Base-by-base conservation (phyloP, 805 yeast genomes). In the Lipomyces anomalus region DNA sequence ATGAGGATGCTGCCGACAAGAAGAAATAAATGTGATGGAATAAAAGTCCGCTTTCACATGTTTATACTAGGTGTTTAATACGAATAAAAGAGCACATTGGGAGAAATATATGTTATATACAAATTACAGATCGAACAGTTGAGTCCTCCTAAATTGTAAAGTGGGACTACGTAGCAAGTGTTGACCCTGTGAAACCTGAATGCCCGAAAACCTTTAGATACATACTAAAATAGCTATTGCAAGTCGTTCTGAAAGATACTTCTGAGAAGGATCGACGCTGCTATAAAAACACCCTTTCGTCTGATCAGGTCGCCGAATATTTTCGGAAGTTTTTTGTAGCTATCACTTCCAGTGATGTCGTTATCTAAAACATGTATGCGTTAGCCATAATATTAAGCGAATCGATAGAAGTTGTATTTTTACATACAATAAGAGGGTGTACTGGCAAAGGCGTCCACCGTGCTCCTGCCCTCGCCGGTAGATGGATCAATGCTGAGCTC, bases 1-100 rank as follows among this genome's bases (percentile, higher is more conserved):
- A 97, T 72, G 98, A 89, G 79, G 57, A 38, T 32, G 57, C 39
- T n/a, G 95, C 95, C 76, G 96, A 88, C 68, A 89, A 89, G 90
- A 89, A 89, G 89, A 87, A 87, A 82, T 87, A 85, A 81, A 65
- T 60, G 45, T 40, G 35, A n/a, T n/a, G n/a, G n/a, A n/a, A 22
- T 44, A 48, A 41, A 34, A 34, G 16, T 9, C 22, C 18, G 9
- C 16, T 35, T 26, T 26, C 13, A 26, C 30, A 26, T 26, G 30
- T 26, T 13, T 26, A 13, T 26, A 9, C 9, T 26, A 26, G 30
- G 30, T 26, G 30, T 26, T 26, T 26, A n/a, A 26, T 26, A 26
- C 30, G 30, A 26, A 26, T 26, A 26, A 26, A 26, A 26, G 30
- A 26, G 30, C 30, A 26, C 30, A 26, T 26, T 26, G 30, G 30